Percentiles rank a stretch among this genome's conserved stretches.
phyloP scores from a whole-genome alignment of 179 eudicot species.

The Camellia oleifera region DNA sequence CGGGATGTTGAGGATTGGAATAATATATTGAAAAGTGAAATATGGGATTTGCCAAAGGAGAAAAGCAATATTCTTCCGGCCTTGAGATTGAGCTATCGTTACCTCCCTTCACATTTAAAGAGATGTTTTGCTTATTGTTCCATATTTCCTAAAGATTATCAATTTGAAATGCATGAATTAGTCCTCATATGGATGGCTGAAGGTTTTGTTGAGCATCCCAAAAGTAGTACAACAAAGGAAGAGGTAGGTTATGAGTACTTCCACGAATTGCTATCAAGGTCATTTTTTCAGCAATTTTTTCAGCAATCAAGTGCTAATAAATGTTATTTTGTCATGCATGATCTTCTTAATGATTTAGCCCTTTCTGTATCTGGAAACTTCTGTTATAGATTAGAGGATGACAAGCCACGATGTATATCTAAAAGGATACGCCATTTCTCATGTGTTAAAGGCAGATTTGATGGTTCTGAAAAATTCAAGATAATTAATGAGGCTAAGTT shows the following conservation, averaged over 20 bases:
- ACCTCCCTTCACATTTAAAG: conserved; percentile 30
- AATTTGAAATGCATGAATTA: conserved; percentile 14
- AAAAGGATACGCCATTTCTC: background rate
- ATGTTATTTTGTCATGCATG: conserved; percentile 25
- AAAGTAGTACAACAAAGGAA: background rate
- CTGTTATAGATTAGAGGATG: background rate
- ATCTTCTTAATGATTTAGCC: conserved; percentile 30
- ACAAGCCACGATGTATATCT: background rate
- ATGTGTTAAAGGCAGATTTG: background rate
- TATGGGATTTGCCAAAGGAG: conserved; percentile 14
- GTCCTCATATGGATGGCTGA: conserved; percentile 9
- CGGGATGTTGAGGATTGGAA: conserved; percentile 25
- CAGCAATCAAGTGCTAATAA: background rate
- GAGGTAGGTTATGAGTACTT: background rate
- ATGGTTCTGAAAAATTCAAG: background rate
- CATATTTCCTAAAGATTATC: conserved; percentile 24
- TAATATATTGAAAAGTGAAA: conserved; percentile 7
- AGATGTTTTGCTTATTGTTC: conserved; percentile 32
- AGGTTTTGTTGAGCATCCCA: background rate
- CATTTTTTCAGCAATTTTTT: background rate
- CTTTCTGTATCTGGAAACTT: background rate
- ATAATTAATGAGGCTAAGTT: background rate
- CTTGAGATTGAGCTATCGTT: conserved; percentile 26
- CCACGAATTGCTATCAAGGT: background rate
- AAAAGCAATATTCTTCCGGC: conserved; percentile 18